phyloP scores from a whole-genome alignment of 148 eudicot genomes.

The Talinum fruticosum region DNA sequence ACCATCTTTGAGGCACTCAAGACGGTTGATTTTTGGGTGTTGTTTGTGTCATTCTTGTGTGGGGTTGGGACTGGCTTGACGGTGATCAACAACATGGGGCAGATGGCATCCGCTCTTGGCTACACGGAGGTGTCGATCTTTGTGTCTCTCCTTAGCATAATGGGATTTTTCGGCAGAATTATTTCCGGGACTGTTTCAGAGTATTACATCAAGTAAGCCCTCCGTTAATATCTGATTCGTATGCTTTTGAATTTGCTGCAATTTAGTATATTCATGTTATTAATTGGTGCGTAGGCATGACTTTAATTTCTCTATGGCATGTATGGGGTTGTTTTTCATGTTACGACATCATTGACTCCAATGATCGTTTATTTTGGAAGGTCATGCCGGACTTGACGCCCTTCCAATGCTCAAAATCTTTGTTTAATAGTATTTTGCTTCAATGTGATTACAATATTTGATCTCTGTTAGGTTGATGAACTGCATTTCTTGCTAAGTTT shows the following conservation, averaged over 20 bases:
- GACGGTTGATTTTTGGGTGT: slow-evolving; percentile 86
- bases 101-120: slow-evolving; percentile 94
- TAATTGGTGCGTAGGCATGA: background rate
- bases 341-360: background rate
- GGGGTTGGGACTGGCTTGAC: slow-evolving; percentile 91
- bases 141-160: slow-evolving; percentile 82
- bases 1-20: slow-evolving; percentile 65
- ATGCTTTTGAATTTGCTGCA: background rate
- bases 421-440: background rate
- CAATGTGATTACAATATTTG: background rate
- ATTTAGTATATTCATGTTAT: background rate
- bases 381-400: too few species aligned
- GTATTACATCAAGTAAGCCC: slow-evolving; percentile 80
- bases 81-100: slow-evolving; percentile 94
- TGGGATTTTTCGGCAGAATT: slow-evolving; percentile 90
- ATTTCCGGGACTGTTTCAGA: slow-evolving; percentile 80
- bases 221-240: background rate
- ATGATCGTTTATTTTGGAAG: too few species aligned
- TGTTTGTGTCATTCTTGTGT: slow-evolving; percentile 78
- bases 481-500: background rate
- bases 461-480: background rate
- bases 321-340: background rate
- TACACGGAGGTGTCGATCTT: slow-evolving; percentile 82
- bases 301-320: background rate
- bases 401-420: too few species aligned